Evolutionary conservation across 2,329 filamentous ascomycete species (phyloP), one percentile per base, ranked within the genome.

Genomic region (Paecilomyces variotii): DNA sequence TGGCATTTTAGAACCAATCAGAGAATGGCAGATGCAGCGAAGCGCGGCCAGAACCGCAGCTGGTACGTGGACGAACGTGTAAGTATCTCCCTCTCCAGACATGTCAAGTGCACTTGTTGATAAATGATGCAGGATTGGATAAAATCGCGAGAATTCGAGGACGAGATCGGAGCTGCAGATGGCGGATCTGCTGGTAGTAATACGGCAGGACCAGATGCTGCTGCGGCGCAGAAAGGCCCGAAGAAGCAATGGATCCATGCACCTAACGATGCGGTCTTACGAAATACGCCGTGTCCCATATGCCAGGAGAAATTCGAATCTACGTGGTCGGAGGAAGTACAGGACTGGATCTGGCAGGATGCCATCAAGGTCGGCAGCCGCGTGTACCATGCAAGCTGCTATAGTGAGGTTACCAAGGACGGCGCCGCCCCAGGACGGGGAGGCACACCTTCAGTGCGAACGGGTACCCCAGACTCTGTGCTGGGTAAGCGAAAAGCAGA

Each of bases 1-100:
- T 99, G 94, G 94, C 94, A 99, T 74, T 99, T 99, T 77, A 87
- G 88, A 58, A 92, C 93, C 26, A 93, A 97, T 69, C 89, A 92
- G 68, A 87, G 91, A 53, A 90, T 95, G 75, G 86, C 87, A 2
- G 93, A 97, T 65, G 87, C 89, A 12, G 87, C 90, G 68, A 93
- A 90, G 71, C 84, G 90, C 61, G 91, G 90, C 32, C 89, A 95
- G 66, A 92, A 95, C 69, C 87, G 94, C 34, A 95, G 91, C 73
- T 97, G 91, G 91, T 97, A 96, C 71, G 87, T 96, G 54, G 90
- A 95, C 68, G 90, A 96, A 77, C 82, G 87, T 77, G 88, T 90
- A 81, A 77, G 85, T 74, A 51, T 34, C 54, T 52, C 39, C 45
- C 51, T 57, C 19, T 60, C 53, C 25, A 25, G 24, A 57, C 53